Evolutionary conservation across 345 rosid genomes (phyloP).

Genomic region (Salix exigua): DNA sequence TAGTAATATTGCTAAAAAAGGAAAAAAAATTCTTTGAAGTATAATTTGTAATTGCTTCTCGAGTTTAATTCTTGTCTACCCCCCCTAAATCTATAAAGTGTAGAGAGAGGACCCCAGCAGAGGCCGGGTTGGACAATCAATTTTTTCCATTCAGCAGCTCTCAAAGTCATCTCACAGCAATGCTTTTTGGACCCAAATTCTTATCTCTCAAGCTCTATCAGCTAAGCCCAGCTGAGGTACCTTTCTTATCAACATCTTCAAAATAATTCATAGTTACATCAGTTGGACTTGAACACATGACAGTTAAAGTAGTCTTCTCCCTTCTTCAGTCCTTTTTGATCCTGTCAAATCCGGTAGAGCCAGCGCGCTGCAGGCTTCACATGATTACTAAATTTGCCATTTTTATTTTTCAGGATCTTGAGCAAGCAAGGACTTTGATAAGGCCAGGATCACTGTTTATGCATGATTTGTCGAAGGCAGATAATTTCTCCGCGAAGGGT

Average conservation of each 20-base stretch:
- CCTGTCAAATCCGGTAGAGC: too few relatives aligned
- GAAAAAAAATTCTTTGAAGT: too few relatives aligned
- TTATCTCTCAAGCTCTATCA: constrained; percentile 20
- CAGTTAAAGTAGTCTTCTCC: too few relatives aligned
- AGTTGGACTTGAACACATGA: too few relatives aligned
- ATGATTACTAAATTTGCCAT: not conserved
- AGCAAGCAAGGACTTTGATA: constrained; percentile 11
- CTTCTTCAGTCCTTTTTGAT: too few relatives aligned
- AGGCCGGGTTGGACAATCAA: constrained; percentile 29
- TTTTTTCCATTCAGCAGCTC: constrained; percentile 1
- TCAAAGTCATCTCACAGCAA: not conserved
- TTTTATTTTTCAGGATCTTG: constrained; percentile 4
- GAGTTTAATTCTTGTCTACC: not conserved
- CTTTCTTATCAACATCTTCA: too few relatives aligned
- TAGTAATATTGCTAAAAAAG: too few relatives aligned
- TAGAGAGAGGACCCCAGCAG: not conserved
- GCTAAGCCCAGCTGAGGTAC: constrained; percentile 6
- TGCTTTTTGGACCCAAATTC: constrained; percentile 24
- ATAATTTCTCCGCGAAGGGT: constrained; percentile 1
- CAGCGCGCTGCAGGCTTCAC: not conserved
- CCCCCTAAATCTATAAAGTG: not conserved
- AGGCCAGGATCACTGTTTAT: constrained; percentile 12
- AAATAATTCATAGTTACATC: too few relatives aligned
- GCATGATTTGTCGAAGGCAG: not conserved
- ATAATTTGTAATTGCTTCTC: not conserved